These are phyloP conservation scores for Blastobotrys apis DNA, from an alignment of 1,139 yeast species.

Conservation along the genomic window DNA sequence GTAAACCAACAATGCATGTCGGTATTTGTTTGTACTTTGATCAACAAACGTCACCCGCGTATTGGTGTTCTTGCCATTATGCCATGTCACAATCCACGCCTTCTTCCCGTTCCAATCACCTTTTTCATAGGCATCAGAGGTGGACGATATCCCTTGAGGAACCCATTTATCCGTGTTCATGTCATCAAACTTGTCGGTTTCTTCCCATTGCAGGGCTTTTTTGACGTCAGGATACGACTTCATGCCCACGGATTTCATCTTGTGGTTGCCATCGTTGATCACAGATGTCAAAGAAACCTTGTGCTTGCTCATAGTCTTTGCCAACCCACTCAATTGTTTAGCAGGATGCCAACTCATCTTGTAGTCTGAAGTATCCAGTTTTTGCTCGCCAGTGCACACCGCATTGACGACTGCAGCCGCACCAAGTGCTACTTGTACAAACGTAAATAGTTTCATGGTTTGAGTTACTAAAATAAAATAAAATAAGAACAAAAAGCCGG, in stretches of 20 bases:
- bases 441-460: neutral
- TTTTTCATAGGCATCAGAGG: constrained; percentile 13
- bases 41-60: constrained; percentile 14
- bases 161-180: constrained; percentile 11
- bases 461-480: neutral
- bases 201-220: constrained; percentile 11
- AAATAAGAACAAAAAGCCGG: neutral
- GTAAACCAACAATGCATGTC: constrained; percentile 13
- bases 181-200: constrained; percentile 10
- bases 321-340: constrained; percentile 3
- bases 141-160: constrained; percentile 15
- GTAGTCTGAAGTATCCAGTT: neutral
- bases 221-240: constrained; percentile 6
- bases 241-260: constrained; percentile 2
- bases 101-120: constrained; percentile 15
- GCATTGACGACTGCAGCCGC: neutral
- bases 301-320: constrained; percentile 7
- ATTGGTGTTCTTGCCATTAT: constrained; percentile 3
- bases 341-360: neutral
- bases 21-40: constrained; percentile 10
- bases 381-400: constrained; percentile 9
- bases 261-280: constrained; percentile 13
- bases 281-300: constrained; percentile 13
- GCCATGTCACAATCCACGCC: constrained; percentile 13
- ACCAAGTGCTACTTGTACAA: neutral